Evolutionary conservation across 495 filamentous ascomycete species (phyloP).

Genomic region (Penicillium cataractarum): DNA sequence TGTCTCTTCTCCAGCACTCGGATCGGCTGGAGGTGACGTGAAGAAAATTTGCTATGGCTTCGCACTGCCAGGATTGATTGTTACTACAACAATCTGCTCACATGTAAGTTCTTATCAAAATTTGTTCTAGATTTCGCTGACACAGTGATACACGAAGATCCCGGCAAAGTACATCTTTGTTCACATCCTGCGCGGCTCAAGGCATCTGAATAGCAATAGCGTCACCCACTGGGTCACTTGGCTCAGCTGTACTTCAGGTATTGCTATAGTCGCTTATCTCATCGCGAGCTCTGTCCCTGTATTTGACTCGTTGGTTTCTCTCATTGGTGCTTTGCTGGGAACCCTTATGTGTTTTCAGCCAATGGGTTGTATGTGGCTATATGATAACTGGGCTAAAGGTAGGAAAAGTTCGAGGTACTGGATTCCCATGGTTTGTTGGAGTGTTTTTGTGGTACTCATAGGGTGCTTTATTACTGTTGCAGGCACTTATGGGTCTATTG

Average conservation of each 20-base stretch:
- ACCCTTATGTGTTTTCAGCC: conserved; percentile 31
- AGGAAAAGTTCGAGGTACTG: conserved; percentile 15
- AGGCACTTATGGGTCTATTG: conserved; percentile 36
- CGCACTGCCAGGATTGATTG: neutral
- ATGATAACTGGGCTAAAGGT: conserved; percentile 37
- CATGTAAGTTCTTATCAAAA: neutral
- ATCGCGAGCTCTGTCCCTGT: neutral
- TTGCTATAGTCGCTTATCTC: neutral
- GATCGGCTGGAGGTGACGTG: neutral
- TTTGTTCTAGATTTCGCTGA: neutral
- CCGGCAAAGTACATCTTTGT: neutral
- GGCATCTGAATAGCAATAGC: neutral
- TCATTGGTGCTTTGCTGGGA: conserved; percentile 54
- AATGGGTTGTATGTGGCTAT: conserved; percentile 42
- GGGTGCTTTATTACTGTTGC: conserved; percentile 46
- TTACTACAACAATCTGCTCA: neutral
- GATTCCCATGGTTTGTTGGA: conserved; percentile 33
- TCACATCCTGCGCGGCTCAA: neutral
- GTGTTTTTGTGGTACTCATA: neutral
- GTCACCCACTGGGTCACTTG: neutral
- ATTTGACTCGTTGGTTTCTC: neutral
- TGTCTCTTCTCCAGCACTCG: neutral
- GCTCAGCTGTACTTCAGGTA: neutral
- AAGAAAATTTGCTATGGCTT: neutral
- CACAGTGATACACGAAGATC: neutral